These are phyloP conservation scores for Plasmodium knowlesi DNA, from an alignment of 169 alveolate species.

Conservation along the genomic window DNA sequence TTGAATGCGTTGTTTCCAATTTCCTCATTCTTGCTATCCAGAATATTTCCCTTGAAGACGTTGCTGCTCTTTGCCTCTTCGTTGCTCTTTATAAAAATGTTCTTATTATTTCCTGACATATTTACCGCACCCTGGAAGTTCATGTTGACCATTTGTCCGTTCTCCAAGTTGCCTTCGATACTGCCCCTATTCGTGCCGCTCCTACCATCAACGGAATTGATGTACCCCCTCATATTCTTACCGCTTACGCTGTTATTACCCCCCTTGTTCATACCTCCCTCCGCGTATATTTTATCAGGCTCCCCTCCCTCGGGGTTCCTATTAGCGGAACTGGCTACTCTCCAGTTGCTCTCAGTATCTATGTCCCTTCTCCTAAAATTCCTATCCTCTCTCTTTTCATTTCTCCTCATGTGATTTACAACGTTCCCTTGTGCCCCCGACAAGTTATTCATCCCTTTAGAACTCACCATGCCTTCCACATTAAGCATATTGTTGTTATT, in stretches of 20 bases:
- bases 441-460: not conserved
- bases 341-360: conserved; percentile 55
- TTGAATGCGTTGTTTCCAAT: conserved; percentile 9
- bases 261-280: not conserved
- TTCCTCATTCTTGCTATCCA: conserved; percentile 15
- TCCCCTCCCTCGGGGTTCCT: not conserved
- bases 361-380: conserved; percentile 29
- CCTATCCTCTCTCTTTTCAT: conserved; percentile 53
- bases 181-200: not conserved
- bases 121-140: not conserved
- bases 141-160: conserved; percentile 3
- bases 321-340: conserved; percentile 9
- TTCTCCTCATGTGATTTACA: conserved; percentile 32
- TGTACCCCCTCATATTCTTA: not conserved
- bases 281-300: not conserved
- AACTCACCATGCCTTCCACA: conserved; percentile 1
- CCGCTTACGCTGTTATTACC: not conserved
- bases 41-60: not conserved
- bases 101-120: conserved; percentile 10
- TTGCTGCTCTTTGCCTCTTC: conserved; percentile 22
- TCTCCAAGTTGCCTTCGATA: not conserved
- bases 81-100: conserved; percentile 25
- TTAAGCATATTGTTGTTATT: conserved; percentile 6
- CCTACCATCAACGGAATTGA: not conserved
- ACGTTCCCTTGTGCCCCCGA: conserved; percentile 27